Evolutionary conservation across 768 basidiomycete genomes (phyloP).

Genomic region (Serendipita sp.): DNA sequence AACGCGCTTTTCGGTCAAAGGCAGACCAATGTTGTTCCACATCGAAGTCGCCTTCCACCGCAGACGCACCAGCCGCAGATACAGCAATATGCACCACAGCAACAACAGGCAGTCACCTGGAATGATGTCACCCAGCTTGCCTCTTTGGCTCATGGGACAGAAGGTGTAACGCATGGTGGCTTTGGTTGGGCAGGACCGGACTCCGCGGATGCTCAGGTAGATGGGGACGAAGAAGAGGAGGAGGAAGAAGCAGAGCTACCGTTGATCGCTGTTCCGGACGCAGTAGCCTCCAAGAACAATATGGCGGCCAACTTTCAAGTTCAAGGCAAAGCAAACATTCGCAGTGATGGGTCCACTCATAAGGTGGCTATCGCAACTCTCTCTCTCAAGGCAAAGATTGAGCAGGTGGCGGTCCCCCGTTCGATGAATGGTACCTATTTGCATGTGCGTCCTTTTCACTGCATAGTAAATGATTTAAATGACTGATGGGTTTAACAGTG

Average conservation of each 20-base stretch:
- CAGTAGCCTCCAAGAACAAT: neutral
- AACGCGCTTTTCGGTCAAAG: neutral
- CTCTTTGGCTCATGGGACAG: too few relatives aligned
- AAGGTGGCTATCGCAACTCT: conserved; percentile 1
- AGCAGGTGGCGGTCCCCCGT: neutral
- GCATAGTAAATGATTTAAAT: neutral
- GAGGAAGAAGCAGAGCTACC: neutral
- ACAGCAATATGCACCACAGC: too few relatives aligned
- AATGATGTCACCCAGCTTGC: too few relatives aligned
- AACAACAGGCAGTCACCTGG: too few relatives aligned
- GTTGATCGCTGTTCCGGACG: neutral
- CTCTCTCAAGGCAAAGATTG: neutral
- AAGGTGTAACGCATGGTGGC: too few relatives aligned
- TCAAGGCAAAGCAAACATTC: neutral
- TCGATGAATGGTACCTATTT: neutral
- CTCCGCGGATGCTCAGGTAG: neutral
- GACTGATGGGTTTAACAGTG: neutral
- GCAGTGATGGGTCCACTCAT: neutral
- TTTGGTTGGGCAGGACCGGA: too few relatives aligned
- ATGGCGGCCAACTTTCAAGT: conserved; percentile 6
- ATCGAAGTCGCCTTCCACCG: too few relatives aligned
- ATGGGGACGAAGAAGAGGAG: neutral
- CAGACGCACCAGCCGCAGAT: too few relatives aligned
- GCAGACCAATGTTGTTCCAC: neutral
- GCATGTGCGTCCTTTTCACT: neutral